phyloP scores from a whole-genome alignment of 2,329 filamentous ascomycete species.

The Colletotrichum gigasporum region DNA sequence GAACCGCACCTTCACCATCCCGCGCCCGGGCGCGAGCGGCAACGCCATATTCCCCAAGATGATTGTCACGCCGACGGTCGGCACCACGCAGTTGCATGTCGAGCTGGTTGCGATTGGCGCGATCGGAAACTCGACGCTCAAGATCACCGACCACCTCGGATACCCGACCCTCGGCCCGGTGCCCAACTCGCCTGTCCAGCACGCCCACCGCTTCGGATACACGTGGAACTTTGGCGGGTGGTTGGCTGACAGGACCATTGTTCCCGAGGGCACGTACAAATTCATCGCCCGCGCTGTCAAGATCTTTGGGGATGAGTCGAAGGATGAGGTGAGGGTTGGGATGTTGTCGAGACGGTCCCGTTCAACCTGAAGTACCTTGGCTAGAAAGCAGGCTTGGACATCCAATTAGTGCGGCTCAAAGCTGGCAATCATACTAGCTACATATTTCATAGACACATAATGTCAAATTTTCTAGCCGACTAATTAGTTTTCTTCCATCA shows the following conservation, averaged over 20 bases:
- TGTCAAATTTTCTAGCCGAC: too few species aligned
- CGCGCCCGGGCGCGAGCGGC: conserved; percentile 23
- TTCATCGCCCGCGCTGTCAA: conserved; percentile 36
- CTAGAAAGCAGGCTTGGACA: too few species aligned
- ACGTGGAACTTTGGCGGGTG: conserved; percentile 34
- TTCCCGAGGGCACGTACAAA: conserved; percentile 37
- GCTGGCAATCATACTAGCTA: too few species aligned
- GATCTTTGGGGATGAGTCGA: conserved; percentile 37
- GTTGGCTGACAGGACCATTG: conserved; percentile 34
- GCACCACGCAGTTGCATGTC: conserved; percentile 33
- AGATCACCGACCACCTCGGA: conserved; percentile 31
- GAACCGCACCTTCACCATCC: conserved; percentile 38
- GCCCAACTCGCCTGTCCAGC: conserved; percentile 32
- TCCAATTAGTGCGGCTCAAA: too few species aligned
- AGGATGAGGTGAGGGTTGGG: conserved; percentile 37
- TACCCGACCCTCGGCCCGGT: conserved; percentile 35
- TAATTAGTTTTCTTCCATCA: too few species aligned
- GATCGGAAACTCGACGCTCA: conserved; percentile 24
- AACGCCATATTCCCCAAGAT: conserved; percentile 6
- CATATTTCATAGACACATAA: too few species aligned
- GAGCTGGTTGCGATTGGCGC: conserved; percentile 34
- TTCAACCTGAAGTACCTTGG: conserved; percentile 29
- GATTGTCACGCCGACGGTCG: conserved; percentile 25
- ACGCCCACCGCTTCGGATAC: conserved; percentile 9
- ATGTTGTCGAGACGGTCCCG: conserved; percentile 31